Evolutionary conservation across 2,329 filamentous ascomycete species (phyloP), one percentile per base, ranked within the genome.

Genomic region (Neofusicoccum sp.): DNA sequence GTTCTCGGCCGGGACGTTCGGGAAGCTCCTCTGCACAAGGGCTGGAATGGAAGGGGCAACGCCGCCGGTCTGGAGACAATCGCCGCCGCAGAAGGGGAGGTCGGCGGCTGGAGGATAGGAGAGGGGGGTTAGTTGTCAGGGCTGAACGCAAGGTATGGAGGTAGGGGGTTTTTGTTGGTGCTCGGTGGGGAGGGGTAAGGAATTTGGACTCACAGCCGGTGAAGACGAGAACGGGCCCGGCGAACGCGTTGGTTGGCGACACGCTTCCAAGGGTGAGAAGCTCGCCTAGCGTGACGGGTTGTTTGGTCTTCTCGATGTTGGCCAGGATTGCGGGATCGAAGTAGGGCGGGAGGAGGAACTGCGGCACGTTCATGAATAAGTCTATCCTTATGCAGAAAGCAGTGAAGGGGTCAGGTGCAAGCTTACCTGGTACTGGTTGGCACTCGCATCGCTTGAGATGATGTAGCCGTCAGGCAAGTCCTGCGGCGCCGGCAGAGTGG

Each of bases 51-150:
- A 78, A 1, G 71, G 65, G 6, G 72, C 66, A 1, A 77, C 70
- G 41, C 70, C 65, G 12, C 73, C 75, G 0, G 79, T 82, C 20
- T 72, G 75, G 3, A 75, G 67, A 73, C 85, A 88, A 70, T 88
- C 81, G 30, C 84, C 83, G 3, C 85, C 86, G 62, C 86, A 89
- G 70, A 85, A 88, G 5, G 82, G 80, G 51, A 86, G 81, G 36
- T 75, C 72, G 31, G 66, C 61, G 31, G 68, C 64, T n/a, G 47
- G 34, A n/a, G 2, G 31, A 3, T 36, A 11, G 8, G 5, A 28
- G n/a, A 20, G 5, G 28, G 9, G 26, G 1, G 45, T 49, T 20
- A 49, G 26, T 30, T 3, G 14, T 20, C 14, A 20, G 7, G 41
- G 41, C 16, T 6, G 16, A 44, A 44, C 41, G 11, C 7, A 7